phyloP scores from a whole-genome alignment of 2,329 filamentous ascomycete species.

The Harringtonia lauricola region DNA sequence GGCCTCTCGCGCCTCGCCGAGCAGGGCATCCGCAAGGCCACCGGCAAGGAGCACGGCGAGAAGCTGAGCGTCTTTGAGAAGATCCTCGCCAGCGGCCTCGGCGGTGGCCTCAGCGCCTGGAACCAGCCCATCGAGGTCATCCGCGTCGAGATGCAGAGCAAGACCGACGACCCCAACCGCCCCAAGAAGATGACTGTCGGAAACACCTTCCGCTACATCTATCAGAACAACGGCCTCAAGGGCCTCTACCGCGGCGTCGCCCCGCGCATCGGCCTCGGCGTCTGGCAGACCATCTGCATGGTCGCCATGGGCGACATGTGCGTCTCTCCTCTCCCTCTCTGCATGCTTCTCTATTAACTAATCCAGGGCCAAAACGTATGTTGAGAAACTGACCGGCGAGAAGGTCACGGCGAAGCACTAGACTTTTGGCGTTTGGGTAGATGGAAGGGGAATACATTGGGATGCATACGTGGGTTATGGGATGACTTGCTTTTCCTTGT shows the following conservation, averaged over 20 bases:
- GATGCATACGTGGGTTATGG: neutral
- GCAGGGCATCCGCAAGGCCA: constrained; percentile 68
- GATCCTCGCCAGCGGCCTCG: constrained; percentile 73
- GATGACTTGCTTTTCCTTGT: no score
- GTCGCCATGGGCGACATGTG: constrained; percentile 97
- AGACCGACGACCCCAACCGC: constrained; percentile 93
- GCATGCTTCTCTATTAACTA: constrained; percentile 14
- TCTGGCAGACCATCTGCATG: constrained; percentile 99
- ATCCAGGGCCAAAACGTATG: constrained; percentile 52
- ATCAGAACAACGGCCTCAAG: constrained; percentile 74
- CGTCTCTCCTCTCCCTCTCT: constrained; percentile 24
- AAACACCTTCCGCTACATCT: constrained; percentile 81
- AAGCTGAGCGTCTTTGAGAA: constrained; percentile 77
- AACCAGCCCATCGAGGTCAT: constrained; percentile 99
- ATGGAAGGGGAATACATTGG: neutral
- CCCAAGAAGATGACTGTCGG: constrained; percentile 98
- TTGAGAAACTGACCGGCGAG: constrained; percentile 56
- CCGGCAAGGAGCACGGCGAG: constrained; percentile 67
- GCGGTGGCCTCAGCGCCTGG: constrained; percentile 93
- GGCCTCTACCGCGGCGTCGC: constrained; percentile 93
- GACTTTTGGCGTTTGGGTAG: neutral
- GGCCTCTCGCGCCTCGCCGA: constrained; percentile 88
- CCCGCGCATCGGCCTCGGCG: constrained; percentile 84
- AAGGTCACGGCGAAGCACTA: constrained; percentile 58
- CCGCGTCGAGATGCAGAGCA: constrained; percentile 99